A percentile compares a stretch with the other conserved stretches of the same genome.
Evolutionary conservation across 2,329 filamentous ascomycete species (phyloP).

Genomic region (Xylariales sp.): DNA sequence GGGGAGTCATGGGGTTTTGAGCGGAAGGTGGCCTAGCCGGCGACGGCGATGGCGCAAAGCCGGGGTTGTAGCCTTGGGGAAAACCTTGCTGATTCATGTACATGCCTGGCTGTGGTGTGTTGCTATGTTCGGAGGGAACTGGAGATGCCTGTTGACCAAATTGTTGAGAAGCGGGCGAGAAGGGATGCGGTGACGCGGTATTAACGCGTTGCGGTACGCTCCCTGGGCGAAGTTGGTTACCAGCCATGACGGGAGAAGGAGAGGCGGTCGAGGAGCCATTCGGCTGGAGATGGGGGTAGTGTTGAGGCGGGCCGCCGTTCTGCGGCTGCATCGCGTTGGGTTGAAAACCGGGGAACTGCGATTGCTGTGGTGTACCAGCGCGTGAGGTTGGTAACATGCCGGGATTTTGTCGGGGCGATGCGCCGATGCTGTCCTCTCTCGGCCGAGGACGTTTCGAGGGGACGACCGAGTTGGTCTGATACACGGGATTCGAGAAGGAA

Average conservation of each 20-base stretch:
- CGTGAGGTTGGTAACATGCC: slow-evolving; percentile 83
- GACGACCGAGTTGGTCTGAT: slow-evolving; percentile 86
- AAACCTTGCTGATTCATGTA: slow-evolving; percentile 72
- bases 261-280: slow-evolving; percentile 86
- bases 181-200: slow-evolving; percentile 92
- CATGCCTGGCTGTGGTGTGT: slow-evolving; percentile 79
- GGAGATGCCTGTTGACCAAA: slow-evolving; percentile 80
- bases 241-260: slow-evolving; percentile 87
- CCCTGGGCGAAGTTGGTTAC: slow-evolving; percentile 78
- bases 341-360: slow-evolving; percentile 77
- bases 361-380: slow-evolving; percentile 90
- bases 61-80: slow-evolving; percentile 67
- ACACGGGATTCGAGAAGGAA: slow-evolving; percentile 79
- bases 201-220: slow-evolving; percentile 83
- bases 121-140: slow-evolving; percentile 78
- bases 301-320: slow-evolving; percentile 72
- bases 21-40: slow-evolving; percentile 67
- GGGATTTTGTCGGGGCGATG: slow-evolving; percentile 81
- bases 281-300: slow-evolving; percentile 85
- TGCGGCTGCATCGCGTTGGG: slow-evolving; percentile 70
- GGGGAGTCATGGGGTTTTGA: slow-evolving; percentile 63
- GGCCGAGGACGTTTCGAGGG: slow-evolving; percentile 89
- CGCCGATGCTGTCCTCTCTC: slow-evolving; percentile 83
- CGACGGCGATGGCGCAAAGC: slow-evolving; percentile 67
- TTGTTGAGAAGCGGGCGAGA: slow-evolving; percentile 80